Percentiles rank a stretch among this genome's conserved stretches.
These are phyloP conservation scores for Neofusicoccum parvum DNA, from an alignment of 2,329 filamentous ascomycete species.

Conservation along the genomic window DNA sequence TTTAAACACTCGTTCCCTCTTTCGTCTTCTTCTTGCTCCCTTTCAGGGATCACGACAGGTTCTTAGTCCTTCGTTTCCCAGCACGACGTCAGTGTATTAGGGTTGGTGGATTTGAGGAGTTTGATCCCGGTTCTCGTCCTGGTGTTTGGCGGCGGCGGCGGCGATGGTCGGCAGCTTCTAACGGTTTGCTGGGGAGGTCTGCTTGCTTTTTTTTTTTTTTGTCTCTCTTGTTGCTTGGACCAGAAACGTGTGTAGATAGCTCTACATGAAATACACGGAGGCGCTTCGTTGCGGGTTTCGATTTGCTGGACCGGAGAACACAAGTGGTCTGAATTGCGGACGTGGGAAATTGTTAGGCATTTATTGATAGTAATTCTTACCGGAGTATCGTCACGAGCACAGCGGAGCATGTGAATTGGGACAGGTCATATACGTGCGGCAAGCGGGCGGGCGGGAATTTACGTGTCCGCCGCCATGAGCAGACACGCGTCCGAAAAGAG, in stretches of 20 bases:
- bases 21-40: not conserved
- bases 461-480: too few relatives aligned
- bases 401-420: too few relatives aligned
- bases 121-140: constrained; percentile 7
- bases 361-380: not conserved
- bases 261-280: constrained; percentile 1
- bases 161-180: not conserved
- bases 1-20: constrained; percentile 17
- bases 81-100: constrained; percentile 7
- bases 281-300: not conserved
- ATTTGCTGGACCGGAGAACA: not conserved
- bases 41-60: not conserved
- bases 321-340: not conserved
- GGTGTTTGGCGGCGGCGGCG: constrained; percentile 7
- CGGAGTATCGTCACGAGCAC: too few relatives aligned
- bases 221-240: not conserved
- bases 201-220: not conserved
- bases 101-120: constrained; percentile 14
- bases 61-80: constrained; percentile 1
- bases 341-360: not conserved
- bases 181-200: not conserved
- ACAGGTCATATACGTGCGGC: not conserved
- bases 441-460: not conserved
- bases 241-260: constrained; percentile 14
- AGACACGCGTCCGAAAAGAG: not conserved